Evolutionary conservation across 768 basidiomycete genomes (phyloP).

Genomic region (Cystofilobasidium bisporidii): DNA sequence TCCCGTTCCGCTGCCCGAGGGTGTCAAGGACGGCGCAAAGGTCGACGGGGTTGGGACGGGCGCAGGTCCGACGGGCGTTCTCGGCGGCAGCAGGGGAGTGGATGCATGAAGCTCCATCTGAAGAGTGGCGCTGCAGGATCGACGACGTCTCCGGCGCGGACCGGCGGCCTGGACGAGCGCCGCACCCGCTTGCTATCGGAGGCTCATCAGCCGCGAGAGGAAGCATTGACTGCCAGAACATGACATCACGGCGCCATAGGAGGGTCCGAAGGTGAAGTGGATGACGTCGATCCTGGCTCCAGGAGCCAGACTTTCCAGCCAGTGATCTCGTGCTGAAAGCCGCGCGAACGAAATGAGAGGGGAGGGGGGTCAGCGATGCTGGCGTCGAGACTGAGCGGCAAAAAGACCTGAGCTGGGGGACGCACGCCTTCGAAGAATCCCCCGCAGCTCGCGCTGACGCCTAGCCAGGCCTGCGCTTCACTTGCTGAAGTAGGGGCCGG

Average conservation of each 20-base stretch:
- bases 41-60: not conserved
- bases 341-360: not conserved
- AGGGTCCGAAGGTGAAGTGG: too few relatives aligned
- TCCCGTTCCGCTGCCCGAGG: not conserved
- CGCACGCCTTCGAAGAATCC: constrained; percentile 36
- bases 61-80: not conserved
- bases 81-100: not conserved
- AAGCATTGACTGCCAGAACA: too few relatives aligned
- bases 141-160: too few relatives aligned
- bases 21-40: not conserved
- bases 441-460: constrained; percentile 35
- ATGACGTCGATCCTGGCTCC: too few relatives aligned
- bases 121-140: too few relatives aligned
- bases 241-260: too few relatives aligned
- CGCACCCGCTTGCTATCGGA: too few relatives aligned
- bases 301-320: constrained; percentile 7
- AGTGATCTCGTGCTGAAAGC: not conserved
- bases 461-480: constrained; percentile 30
- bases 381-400: too few relatives aligned
- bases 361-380: not conserved
- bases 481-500: not conserved
- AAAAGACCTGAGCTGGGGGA: too few relatives aligned
- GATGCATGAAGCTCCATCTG: not conserved
- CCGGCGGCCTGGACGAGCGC: too few relatives aligned
- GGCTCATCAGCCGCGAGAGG: too few relatives aligned